These are phyloP conservation scores for Lobosporangium transversale DNA, from an alignment of 192 early-diverging fungal genomes.

Conservation along the genomic window DNA sequence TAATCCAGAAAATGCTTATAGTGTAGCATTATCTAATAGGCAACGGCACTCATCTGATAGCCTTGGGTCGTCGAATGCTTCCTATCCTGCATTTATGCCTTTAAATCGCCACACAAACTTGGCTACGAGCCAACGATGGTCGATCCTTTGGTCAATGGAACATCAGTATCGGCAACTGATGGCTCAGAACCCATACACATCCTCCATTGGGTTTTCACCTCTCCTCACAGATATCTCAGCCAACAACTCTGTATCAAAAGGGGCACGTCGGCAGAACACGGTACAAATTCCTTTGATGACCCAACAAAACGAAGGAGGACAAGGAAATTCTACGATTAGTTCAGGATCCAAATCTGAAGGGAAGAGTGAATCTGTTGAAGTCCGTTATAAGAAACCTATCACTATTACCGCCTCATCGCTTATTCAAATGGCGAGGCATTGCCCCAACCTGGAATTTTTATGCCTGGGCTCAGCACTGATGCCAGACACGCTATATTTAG, in stretches of 20 bases:
- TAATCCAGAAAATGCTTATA: too few relatives aligned
- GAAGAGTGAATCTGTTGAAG: background rate
- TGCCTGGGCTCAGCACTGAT: conserved; percentile 52
- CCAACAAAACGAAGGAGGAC: too few relatives aligned
- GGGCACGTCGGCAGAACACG: too few relatives aligned
- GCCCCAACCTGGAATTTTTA: conserved; percentile 47
- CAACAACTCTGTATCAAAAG: too few relatives aligned
- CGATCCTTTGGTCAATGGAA: conserved; percentile 9
- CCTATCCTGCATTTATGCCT: background rate
- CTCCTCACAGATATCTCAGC: background rate
- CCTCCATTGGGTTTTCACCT: background rate
- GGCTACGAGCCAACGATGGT: conserved; percentile 2
- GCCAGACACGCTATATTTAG: conserved; percentile 51
- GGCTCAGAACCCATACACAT: background rate
- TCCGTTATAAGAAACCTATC: conserved; percentile 18
- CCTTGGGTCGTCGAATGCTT: background rate
- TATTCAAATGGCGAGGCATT: conserved; percentile 55
- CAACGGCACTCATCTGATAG: background rate
- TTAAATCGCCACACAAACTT: background rate
- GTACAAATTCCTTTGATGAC: too few relatives aligned
- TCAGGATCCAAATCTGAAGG: too few relatives aligned
- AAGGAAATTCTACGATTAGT: too few relatives aligned
- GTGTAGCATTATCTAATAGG: background rate
- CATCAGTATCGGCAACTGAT: conserved; percentile 1
- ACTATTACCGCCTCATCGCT: conserved; percentile 59